Conservation (phyloP, 306 rosid genomes). For the apple (Malus domestica) region DNA sequence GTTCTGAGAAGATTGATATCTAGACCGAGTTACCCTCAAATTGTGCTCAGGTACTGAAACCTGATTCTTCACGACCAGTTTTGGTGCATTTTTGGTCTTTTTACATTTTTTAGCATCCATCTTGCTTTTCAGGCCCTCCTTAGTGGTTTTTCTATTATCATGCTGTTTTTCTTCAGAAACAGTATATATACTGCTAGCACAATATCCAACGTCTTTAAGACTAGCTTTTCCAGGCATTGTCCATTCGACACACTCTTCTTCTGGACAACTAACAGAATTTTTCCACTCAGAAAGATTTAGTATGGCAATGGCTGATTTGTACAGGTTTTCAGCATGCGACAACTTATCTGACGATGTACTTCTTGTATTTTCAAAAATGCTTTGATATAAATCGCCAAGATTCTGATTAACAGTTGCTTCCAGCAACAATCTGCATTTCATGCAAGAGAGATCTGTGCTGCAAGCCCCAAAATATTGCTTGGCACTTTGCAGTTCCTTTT, state of each 20-base stretch:
- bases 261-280: slow-evolving; percentile 50
- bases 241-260: slow-evolving; percentile 25
- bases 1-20: slow-evolving; percentile 45
- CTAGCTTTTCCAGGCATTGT: slow-evolving; percentile 1
- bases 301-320: slow-evolving; percentile 58
- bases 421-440: slow-evolving; percentile 66
- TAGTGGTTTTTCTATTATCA: slow-evolving; percentile 16
- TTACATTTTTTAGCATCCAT: slow-evolving; percentile 38
- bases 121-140: slow-evolving; percentile 31
- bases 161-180: slow-evolving; percentile 27
- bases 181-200: slow-evolving; percentile 21
- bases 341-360: slow-evolving; percentile 27
- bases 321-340: slow-evolving; percentile 39
- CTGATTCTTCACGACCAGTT: slow-evolving; percentile 31
- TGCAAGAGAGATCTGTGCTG: slow-evolving; percentile 46
- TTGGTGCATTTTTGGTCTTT: slow-evolving; percentile 37
- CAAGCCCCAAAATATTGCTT: slow-evolving; percentile 37
- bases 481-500: slow-evolving; percentile 60
- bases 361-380: slow-evolving; percentile 27
- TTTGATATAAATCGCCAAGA: slow-evolving; percentile 69
- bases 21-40: slow-evolving; percentile 71
- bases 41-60: slow-evolving; percentile 29
- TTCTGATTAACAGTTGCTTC: slow-evolving; percentile 56
- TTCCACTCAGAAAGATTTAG: slow-evolving; percentile 53
- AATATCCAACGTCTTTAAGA: slow-evolving; percentile 19